Conservation (phyloP, 1,139 yeast genomes). For the Geotrichum histeridarum region DNA sequence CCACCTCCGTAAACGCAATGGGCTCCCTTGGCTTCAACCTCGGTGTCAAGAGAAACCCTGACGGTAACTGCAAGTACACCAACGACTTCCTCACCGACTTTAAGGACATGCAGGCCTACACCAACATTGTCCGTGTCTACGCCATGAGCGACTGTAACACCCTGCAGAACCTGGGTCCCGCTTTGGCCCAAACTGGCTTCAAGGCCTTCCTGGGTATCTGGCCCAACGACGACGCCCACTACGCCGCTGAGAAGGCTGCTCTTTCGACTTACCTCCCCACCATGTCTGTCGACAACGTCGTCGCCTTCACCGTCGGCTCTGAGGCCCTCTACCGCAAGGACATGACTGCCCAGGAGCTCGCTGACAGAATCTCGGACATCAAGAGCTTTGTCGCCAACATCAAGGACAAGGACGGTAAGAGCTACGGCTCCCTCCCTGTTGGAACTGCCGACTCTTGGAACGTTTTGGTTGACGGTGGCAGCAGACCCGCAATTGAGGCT, state of each 20-base stretch:
- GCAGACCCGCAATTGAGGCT: slow-evolving; percentile 64
- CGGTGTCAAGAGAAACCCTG: slow-evolving; percentile 63
- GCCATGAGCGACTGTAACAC: slow-evolving; percentile 88
- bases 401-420: slow-evolving; percentile 73
- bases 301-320: slow-evolving; percentile 79
- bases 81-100: slow-evolving; percentile 65
- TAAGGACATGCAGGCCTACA: slow-evolving; percentile 48
- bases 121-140: slow-evolving; percentile 68
- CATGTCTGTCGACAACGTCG: slow-evolving; percentile 61
- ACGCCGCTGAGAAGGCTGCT: slow-evolving; percentile 63
- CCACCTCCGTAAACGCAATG: slow-evolving; percentile 16
- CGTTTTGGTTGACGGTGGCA: slow-evolving; percentile 71
- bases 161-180: slow-evolving; percentile 76
- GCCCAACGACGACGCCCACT: slow-evolving; percentile 82
- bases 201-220: slow-evolving; percentile 75
- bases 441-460: slow-evolving; percentile 98
- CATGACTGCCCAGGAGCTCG: slow-evolving; percentile 63
- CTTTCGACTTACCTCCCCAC: slow-evolving; percentile 62
- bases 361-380: slow-evolving; percentile 47
- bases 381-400: slow-evolving; percentile 54
- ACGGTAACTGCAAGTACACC: slow-evolving; percentile 48
- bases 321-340: slow-evolving; percentile 88
- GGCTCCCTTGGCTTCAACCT: slow-evolving; percentile 59
- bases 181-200: slow-evolving; percentile 71
- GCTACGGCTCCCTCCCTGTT: slow-evolving; percentile 66